A percentile compares a stretch with the other conserved stretches of the same genome.
These are phyloP conservation scores for Aspergillus conjunctus DNA, from an alignment of 495 filamentous ascomycete genomes.

Conservation along the genomic window DNA sequence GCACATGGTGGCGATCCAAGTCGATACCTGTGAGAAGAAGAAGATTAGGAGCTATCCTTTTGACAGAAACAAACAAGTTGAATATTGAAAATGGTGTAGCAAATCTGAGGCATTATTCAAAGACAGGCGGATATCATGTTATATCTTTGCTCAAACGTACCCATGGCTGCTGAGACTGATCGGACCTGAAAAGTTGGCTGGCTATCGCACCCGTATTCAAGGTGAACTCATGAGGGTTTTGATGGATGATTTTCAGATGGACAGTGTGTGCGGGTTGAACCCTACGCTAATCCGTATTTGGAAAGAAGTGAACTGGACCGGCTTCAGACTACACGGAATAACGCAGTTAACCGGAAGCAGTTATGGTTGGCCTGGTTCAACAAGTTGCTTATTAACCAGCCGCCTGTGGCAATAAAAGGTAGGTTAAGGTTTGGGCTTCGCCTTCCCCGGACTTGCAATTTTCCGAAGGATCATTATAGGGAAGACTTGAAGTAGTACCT, in stretches of 20 bases:
- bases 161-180: slow-evolving; percentile 53
- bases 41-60: slow-evolving; percentile 14
- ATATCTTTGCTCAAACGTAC: slow-evolving; percentile 32
- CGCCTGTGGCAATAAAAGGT: too few relatives aligned
- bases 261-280: slow-evolving; percentile 54
- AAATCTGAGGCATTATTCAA: neutral
- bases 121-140: neutral
- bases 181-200: slow-evolving; percentile 48
- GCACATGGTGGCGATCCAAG: slow-evolving; percentile 79
- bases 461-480: too few relatives aligned
- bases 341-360: too few relatives aligned
- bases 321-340: neutral
- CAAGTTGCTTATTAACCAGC: too few relatives aligned
- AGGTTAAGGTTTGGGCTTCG: too few relatives aligned
- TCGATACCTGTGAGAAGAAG: slow-evolving; percentile 57
- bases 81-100: neutral
- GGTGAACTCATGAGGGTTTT: slow-evolving; percentile 45
- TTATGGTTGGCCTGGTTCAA: too few relatives aligned
- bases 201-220: slow-evolving; percentile 49
- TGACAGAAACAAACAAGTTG: neutral
- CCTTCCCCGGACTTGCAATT: too few relatives aligned
- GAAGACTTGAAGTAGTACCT: too few relatives aligned
- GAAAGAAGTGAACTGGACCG: slow-evolving; percentile 15
- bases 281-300: slow-evolving; percentile 45
- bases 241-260: slow-evolving; percentile 48